Evolutionary conservation across 2,329 filamentous ascomycete genomes (phyloP).

Genomic region (Cryphonectria nitschkei): DNA sequence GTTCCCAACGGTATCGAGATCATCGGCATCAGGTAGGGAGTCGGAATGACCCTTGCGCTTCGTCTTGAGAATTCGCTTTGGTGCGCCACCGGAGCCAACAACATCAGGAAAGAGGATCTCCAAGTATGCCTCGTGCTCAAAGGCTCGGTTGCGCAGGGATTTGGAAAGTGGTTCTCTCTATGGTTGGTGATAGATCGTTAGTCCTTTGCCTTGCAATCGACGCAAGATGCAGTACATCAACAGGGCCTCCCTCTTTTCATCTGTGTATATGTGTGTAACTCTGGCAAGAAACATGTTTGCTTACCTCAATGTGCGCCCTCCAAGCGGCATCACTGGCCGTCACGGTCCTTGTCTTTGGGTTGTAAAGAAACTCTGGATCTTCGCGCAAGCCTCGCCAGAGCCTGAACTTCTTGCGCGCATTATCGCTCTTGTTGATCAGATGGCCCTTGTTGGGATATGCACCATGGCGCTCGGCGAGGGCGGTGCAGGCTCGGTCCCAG

Average conservation of each 20-base stretch:
- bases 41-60: slow-evolving; percentile 52
- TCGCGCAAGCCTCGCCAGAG: slow-evolving; percentile 63
- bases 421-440: slow-evolving; percentile 67
- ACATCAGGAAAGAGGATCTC: slow-evolving; percentile 64
- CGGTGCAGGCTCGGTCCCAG: slow-evolving; percentile 60
- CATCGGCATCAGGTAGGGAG: slow-evolving; percentile 46
- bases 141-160: slow-evolving; percentile 59
- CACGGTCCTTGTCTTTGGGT: slow-evolving; percentile 53
- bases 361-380: slow-evolving; percentile 60
- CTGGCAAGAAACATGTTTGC: slow-evolving; percentile 31
- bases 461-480: slow-evolving; percentile 57
- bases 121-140: slow-evolving; percentile 65
- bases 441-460: slow-evolving; percentile 64
- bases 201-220: slow-evolving; percentile 25
- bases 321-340: slow-evolving; percentile 61
- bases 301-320: slow-evolving; percentile 60
- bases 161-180: slow-evolving; percentile 63
- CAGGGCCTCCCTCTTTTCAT: neutral
- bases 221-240: neutral
- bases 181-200: slow-evolving; percentile 27
- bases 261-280: neutral
- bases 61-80: slow-evolving; percentile 62
- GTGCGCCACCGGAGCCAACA: slow-evolving; percentile 61
- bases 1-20: slow-evolving; percentile 53
- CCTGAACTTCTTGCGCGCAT: slow-evolving; percentile 65